Base-by-base conservation (phyloP, 2,329 filamentous ascomycete species). In the Fusarium coffeatum region DNA sequence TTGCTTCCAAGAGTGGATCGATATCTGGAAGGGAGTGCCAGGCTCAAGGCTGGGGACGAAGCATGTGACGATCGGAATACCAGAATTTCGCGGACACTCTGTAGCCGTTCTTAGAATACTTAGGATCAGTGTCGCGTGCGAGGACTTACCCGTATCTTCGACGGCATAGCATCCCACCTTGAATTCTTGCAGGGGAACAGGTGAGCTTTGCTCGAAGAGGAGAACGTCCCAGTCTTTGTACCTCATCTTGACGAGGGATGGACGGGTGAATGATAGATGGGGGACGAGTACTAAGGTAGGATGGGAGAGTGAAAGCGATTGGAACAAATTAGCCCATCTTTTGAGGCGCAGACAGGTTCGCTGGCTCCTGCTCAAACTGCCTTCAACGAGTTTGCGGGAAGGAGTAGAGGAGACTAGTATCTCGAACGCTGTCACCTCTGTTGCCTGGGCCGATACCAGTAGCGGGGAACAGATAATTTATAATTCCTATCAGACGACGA, bases 221-320 rank as follows among this genome's bases (percentile, higher is more conserved):
- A 97, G 87, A 58, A 96, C 87, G 75, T 97, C 93, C 93, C 93
- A 97, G 75, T 93, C 89, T 73, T 93, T 88, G 84, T 92, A 97
- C 63, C 93, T 90, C 93, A 97, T 97, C 20, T 53, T 70, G 59
- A 50, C 32, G 67, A 73, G 43, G 42, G 28, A 45, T 85, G 9
- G 40, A 16, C 12, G 28, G 12, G 10, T 27, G 27, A 11, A 27
- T 27, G 27, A 4, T 15, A 27, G 42, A 30, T 23, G 55, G 40
- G 49, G 54, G 30, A 37, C 6, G 5, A 37, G 34, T n/a, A n/a
- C 34, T 37, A 10, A n/a, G 34, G 18, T 37, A n/a, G 10, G 34
- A n/a, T 37, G 56, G 54, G 40, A 45, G 34, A 15, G 34, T n/a
- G 27, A 28, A 30, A 18, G 20, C 4, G 15, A 15, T 23, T 41